Conservation (phyloP, 768 basidiomycete species). For the Mycena capillaripes region DNA sequence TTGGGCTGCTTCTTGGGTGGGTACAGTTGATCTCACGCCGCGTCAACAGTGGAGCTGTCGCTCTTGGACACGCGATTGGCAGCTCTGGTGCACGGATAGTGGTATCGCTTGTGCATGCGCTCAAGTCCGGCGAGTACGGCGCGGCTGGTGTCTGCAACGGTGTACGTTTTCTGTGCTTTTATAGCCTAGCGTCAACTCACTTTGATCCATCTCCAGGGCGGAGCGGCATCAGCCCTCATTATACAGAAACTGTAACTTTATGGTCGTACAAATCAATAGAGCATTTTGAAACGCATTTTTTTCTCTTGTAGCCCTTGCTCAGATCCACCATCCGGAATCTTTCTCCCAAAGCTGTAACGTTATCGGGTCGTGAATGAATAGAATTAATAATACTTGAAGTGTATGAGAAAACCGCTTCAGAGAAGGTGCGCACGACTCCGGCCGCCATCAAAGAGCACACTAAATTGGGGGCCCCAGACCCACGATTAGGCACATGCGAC, state of each 20-base stretch:
- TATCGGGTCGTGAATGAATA: constrained; percentile 33
- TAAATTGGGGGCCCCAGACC: constrained; percentile 4
- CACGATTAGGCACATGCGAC: constrained; percentile 17
- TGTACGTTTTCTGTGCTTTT: constrained; percentile 62
- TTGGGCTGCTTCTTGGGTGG: constrained; percentile 17
- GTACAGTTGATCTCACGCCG: constrained; percentile 32
- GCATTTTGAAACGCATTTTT: not conserved
- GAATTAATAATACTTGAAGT: constrained; percentile 19
- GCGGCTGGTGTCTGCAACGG: constrained; percentile 98
- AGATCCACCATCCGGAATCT: constrained; percentile 64
- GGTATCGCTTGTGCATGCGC: constrained; percentile 92
- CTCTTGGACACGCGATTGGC: constrained; percentile 96
- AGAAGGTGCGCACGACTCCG: not conserved
- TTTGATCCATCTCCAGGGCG: constrained; percentile 69
- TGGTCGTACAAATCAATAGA: constrained; percentile 33
- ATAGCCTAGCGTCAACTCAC: constrained; percentile 18
- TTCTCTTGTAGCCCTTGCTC: not conserved
- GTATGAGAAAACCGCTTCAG: constrained; percentile 19
- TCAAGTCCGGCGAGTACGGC: constrained; percentile 93
- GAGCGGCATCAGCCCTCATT: constrained; percentile 92
- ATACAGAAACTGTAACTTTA: constrained; percentile 82
- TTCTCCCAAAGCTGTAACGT: constrained; percentile 86
- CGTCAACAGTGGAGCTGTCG: constrained; percentile 88
- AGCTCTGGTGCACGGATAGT: constrained; percentile 96
- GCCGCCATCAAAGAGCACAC: constrained; percentile 11